Evolutionary conservation across 805 yeast genomes (phyloP), one percentile per base, ranked within the genome.

Genomic region (Yarrowia sp.): DNA sequence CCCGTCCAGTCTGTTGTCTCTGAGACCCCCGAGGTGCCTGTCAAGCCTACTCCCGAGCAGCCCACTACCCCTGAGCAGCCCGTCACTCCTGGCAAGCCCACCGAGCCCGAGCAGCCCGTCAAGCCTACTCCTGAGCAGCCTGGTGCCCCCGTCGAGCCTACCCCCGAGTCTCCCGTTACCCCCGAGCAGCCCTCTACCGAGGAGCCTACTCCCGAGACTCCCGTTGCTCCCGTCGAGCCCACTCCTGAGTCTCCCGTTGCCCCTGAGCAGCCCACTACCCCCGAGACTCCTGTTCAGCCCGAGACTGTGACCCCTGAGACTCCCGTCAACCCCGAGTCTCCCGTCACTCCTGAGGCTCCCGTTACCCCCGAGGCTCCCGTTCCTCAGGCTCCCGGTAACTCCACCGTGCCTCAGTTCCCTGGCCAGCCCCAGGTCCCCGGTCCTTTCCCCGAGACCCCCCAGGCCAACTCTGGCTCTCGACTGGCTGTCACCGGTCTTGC

Each of bases 401-500:
- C 12, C 19, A 19, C 19, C 1, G 19, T 19, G 36, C 49, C 49
- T 16, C 43, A 14, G 46, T 40, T 12, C 41, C 26, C 56, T 41
- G 3, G 9, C 42, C n/a, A 36, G 41, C 56, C 56, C 42, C 42
- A 36, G 42, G 11, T 41, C 9, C 56, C 56, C 15, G 56, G 41
- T 12, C 56, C 56, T 16, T 9, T 16, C 22, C 56, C 56, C n/a
- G 35, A 14, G 41, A 35, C 56, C 16, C 56, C 58, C 32, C 58
- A 53, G 58, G 58, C 58, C 35, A 53, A 53, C 58, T 36, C 58
- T 19, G 58, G 58, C 43, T 38, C 58, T 11, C 15, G n/a, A 11
- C 58, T 53, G 16, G 58, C 58, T 35, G 32, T 53, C 35, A 38
- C 58, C 43, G 58, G 58, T 32, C 58, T 53, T 14, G 58, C 58